Evolutionary conservation across 495 filamentous ascomycete species (phyloP), one percentile per base, ranked within the genome.

Genomic region (Penicillium goetzii): DNA sequence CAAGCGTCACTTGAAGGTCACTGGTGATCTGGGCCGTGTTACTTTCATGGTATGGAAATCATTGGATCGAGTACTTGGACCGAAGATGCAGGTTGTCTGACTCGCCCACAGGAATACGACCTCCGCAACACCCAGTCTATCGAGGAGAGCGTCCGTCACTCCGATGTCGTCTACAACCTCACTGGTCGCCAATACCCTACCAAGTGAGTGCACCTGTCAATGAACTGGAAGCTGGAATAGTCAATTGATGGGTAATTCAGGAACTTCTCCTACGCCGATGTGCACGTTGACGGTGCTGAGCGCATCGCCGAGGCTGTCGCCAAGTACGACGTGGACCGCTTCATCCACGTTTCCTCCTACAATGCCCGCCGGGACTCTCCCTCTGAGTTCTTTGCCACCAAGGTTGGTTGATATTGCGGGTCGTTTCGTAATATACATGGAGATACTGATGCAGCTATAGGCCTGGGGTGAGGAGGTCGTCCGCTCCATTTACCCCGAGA

Each of bases 271-370:
- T 86, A 95, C 59, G 89, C 91, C 61, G 93, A 97, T 75, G 93
- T 98, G 26, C 92, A 99, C 68, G 87, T 98, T 15, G 93, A 97
- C 75, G 94, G 95, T 45, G 86, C 89, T n/a, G 90, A 95, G 80
- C 89, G 96, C 59, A 99, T 99, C 68, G 92, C 86, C 26, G 92
- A 97, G 73, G 96, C 96, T 57, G 92, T 91, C 41, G 96, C 95
- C 66, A 99, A 99, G 78, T 99, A 99, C 78, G 95, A 99, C 69
- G 86, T 97, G 63, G 95, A 99, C 79, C 89, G 95, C 49, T 99
- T 89, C 83, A 91, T 99, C 65, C 95, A 99, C 68, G 90, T 99
- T 68, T 98, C 96, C 40, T 96, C 92, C 40, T 93, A 93, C 83
- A 97, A 95, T 72, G 96, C 92, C 54, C 82, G 92, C 74, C 84